Evolutionary conservation across 1,139 yeast genomes (phyloP).

Genomic region (Tardiomyces depauwii): DNA sequence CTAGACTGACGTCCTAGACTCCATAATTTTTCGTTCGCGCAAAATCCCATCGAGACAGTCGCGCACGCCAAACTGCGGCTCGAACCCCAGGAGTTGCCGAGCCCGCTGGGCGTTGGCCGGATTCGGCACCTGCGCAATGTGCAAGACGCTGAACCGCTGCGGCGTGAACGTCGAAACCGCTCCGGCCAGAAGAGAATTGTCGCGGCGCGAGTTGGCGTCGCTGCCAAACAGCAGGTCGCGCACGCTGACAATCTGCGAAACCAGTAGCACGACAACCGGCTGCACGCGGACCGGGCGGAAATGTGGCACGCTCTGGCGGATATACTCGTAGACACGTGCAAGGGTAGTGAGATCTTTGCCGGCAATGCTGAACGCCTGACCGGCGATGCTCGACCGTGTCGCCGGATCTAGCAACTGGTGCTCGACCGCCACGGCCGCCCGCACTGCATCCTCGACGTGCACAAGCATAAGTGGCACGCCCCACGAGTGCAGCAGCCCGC

Average conservation of each 20-base stretch:
- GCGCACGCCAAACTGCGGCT: slow-evolving; percentile 6
- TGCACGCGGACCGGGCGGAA: slow-evolving; percentile 10
- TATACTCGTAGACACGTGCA: slow-evolving; percentile 11
- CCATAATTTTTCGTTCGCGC: not conserved
- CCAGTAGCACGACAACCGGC: slow-evolving; percentile 13
- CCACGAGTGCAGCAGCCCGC: slow-evolving; percentile 17
- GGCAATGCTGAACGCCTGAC: slow-evolving; percentile 8
- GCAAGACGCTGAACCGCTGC: slow-evolving; percentile 16
- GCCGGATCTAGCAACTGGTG: slow-evolving; percentile 12
- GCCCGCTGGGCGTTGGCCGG: slow-evolving; percentile 8
- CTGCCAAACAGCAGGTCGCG: slow-evolving; percentile 1
- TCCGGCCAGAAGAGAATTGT: slow-evolving; percentile 9
- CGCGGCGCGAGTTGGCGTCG: slow-evolving; percentile 2
- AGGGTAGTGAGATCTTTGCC: slow-evolving; percentile 14
- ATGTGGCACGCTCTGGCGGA: slow-evolving; percentile 7
- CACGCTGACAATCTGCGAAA: slow-evolving; percentile 10
- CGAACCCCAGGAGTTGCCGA: slow-evolving; percentile 7
- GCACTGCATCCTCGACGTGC: slow-evolving; percentile 23
- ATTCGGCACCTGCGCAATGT: slow-evolving; percentile 15
- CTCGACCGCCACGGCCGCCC: slow-evolving; percentile 19
- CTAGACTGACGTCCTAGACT: not conserved
- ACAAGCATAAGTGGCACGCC: slow-evolving; percentile 17
- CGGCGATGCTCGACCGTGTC: slow-evolving; percentile 5
- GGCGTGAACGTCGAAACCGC: slow-evolving; percentile 12
- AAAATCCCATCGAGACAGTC: not conserved